Evolutionary conservation across 2,329 filamentous ascomycete genomes (phyloP).

Genomic region (Aspergillus pseudonomiae): DNA sequence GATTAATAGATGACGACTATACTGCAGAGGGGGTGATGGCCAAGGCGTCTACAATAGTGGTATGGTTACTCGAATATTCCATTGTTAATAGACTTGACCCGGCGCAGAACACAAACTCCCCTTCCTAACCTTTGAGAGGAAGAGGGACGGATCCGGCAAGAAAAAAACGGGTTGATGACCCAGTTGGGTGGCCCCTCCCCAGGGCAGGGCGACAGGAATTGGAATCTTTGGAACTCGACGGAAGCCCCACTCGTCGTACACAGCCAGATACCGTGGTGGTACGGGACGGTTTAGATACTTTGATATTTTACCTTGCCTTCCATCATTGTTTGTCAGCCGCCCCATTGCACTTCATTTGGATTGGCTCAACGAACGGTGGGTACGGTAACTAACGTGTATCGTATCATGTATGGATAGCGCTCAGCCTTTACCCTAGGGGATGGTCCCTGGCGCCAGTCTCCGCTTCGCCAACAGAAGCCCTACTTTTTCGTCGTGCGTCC

Average conservation of each 20-base stretch:
- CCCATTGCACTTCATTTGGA: background rate
- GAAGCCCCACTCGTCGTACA: slow-evolving; percentile 15
- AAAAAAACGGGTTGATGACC: slow-evolving; percentile 7
- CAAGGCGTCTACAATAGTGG: background rate
- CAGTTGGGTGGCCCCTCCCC: slow-evolving; percentile 4
- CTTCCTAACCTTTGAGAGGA: background rate
- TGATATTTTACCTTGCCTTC: slow-evolving; percentile 3
- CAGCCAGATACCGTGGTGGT: slow-evolving; percentile 10
- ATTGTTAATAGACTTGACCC: slow-evolving; percentile 2
- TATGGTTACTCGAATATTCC: background rate
- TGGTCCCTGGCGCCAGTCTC: slow-evolving; percentile 27
- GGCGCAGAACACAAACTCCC: slow-evolving; percentile 1
- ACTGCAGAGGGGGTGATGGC: background rate
- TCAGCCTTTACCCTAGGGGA: background rate
- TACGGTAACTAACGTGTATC: slow-evolving; percentile 6
- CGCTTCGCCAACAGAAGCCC: slow-evolving; percentile 21
- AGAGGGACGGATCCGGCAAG: background rate
- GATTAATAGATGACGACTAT: background rate
- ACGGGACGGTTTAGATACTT: slow-evolving; percentile 11
- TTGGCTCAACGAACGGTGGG: background rate
- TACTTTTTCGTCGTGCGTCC: slow-evolving; percentile 19
- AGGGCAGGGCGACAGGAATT: slow-evolving; percentile 8
- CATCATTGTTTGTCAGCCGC: background rate
- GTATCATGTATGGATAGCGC: slow-evolving; percentile 8
- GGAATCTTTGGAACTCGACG: slow-evolving; percentile 23